Conservation (phyloP, 1,284 basidiomycete genomes). For the Cystobasidium slooffiae region DNA sequence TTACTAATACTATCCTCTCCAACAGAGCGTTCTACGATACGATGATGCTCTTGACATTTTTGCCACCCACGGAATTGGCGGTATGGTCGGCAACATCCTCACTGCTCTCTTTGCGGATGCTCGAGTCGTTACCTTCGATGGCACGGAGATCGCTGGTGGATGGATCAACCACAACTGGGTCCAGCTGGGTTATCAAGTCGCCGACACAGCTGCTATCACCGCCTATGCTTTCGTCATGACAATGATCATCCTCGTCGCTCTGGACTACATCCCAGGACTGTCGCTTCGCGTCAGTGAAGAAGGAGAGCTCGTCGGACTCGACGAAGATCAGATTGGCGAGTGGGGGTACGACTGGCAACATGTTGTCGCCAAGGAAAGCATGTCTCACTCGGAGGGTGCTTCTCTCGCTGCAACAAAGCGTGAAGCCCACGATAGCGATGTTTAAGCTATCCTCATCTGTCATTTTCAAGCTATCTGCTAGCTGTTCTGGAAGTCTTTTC, state of each 20-base stretch:
- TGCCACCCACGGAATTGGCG: constrained; percentile 86
- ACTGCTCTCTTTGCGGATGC: constrained; percentile 85
- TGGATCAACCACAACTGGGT: constrained; percentile 84
- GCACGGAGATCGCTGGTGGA: constrained; percentile 75
- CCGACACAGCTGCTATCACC: constrained; percentile 74
- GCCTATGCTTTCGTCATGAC: constrained; percentile 74
- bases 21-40: neutral
- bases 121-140: constrained; percentile 83
- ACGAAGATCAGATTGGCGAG: constrained; percentile 92
- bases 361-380: constrained; percentile 3
- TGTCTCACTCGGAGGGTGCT: constrained; percentile 6
- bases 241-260: constrained; percentile 79
- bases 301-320: constrained; percentile 87
- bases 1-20: neutral
- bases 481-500: too few relatives aligned
- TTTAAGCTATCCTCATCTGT: neutral
- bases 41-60: constrained; percentile 66
- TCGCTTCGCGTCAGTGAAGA: constrained; percentile 79
- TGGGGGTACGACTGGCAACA: constrained; percentile 79
- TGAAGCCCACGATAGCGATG: neutral
- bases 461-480: too few relatives aligned
- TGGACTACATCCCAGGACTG: constrained; percentile 89
- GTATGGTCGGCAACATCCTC: constrained; percentile 81
- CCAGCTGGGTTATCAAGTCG: constrained; percentile 68
- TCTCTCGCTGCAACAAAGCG: neutral